These are phyloP conservation scores for Dalbergia oliveri DNA, from an alignment of 306 rosid genomes.

Conservation along the genomic window DNA sequence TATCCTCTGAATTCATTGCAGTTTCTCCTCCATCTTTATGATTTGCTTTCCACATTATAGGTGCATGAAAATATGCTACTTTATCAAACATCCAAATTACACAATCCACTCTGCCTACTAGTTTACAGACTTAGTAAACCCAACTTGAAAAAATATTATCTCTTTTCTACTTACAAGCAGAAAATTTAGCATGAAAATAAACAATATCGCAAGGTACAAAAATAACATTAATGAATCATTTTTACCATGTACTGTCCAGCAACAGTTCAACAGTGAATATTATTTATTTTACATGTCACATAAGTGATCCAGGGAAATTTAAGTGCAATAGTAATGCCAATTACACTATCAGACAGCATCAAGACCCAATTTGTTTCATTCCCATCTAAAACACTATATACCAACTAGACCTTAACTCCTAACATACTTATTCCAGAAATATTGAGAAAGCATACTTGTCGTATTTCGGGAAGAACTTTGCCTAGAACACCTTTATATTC, in stretches of 20 bases:
- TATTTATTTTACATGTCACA: slow-evolving; percentile 2
- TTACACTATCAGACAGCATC: slow-evolving; percentile 6
- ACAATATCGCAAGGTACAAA: background rate
- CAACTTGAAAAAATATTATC: background rate
- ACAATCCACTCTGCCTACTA: slow-evolving; percentile 13
- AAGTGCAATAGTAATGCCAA: slow-evolving; percentile 26
- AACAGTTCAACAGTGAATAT: slow-evolving; percentile 14
- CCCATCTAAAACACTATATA: slow-evolving; percentile 22
- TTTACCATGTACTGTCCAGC: slow-evolving; percentile 1
- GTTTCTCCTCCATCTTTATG: background rate
- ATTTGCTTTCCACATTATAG: background rate
- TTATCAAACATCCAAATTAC: background rate
- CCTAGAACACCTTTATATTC: slow-evolving; percentile 84
- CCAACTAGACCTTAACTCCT: slow-evolving; percentile 11
- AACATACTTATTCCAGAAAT: slow-evolving; percentile 32
- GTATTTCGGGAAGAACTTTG: slow-evolving; percentile 75
- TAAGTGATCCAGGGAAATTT: slow-evolving; percentile 10
- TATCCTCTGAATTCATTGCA: background rate
- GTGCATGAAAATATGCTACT: background rate
- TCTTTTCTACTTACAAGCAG: background rate
- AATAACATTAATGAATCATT: background rate
- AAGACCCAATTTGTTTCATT: slow-evolving; percentile 4
- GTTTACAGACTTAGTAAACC: background rate
- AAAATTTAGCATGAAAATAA: slow-evolving; percentile 24
- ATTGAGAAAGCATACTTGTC: slow-evolving; percentile 66